A percentile compares a stretch with the other conserved stretches of the same genome.
phyloP scores from a whole-genome alignment of 2,329 filamentous ascomycete species.

The Rutstroemia sydowiana region DNA sequence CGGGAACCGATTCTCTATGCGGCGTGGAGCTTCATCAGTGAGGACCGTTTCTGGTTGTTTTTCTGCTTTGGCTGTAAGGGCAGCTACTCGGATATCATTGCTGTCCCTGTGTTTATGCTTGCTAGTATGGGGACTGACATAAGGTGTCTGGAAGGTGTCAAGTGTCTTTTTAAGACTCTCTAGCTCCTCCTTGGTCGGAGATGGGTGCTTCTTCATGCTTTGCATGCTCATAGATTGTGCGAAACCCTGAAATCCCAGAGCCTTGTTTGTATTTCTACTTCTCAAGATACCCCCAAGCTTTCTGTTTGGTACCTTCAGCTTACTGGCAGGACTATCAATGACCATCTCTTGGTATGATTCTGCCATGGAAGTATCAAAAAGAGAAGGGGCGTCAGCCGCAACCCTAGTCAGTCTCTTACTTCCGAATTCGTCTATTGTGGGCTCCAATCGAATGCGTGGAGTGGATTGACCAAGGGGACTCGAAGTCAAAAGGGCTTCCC shows the following conservation, averaged over 20 bases:
- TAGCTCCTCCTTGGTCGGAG: conserved; percentile 22
- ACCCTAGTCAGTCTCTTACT: conserved; percentile 15
- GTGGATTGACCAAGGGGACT: conserved; percentile 26
- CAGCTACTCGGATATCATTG: not conserved
- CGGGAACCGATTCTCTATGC: not conserved
- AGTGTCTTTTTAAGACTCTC: conserved; percentile 14
- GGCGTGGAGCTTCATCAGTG: not conserved
- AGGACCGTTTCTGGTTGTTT: not conserved
- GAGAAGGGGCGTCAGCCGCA: conserved; percentile 15
- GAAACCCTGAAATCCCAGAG: not conserved
- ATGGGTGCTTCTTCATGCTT: conserved; percentile 22
- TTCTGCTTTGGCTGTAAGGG: not conserved
- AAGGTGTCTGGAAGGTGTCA: not conserved
- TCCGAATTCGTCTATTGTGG: conserved; percentile 16
- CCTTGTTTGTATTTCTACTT: not conserved
- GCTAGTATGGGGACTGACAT: not conserved
- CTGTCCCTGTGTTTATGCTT: not conserved
- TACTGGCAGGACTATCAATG: not conserved
- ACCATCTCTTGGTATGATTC: conserved; percentile 3
- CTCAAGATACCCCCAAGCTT: not conserved
- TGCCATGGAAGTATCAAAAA: conserved; percentile 9
- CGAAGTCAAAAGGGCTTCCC: conserved; percentile 21
- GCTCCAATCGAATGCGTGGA: conserved; percentile 21
- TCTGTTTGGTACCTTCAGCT: not conserved
- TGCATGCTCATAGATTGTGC: not conserved